Percentiles rank a stretch among this genome's conserved stretches.
phyloP scores from a whole-genome alignment of 1,139 yeast species.

The Saccharomycopsis hybrid region DNA sequence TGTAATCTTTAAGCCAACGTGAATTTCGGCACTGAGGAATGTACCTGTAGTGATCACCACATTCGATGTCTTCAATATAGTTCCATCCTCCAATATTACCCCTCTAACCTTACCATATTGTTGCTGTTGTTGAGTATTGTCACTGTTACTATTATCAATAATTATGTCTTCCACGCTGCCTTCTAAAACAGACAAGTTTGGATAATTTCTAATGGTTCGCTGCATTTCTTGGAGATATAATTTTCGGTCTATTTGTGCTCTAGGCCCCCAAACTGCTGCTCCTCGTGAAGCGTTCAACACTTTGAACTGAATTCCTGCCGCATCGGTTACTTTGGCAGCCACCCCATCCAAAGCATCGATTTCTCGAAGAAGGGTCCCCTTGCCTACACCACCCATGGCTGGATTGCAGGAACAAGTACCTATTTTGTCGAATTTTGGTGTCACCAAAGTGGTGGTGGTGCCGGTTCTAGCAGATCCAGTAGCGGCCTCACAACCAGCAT shows the following conservation, averaged over 20 bases:
- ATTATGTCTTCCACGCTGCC: slow-evolving; percentile 86
- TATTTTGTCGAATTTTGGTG: slow-evolving; percentile 67
- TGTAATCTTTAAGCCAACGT: slow-evolving; percentile 69
- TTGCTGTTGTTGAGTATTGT: slow-evolving; percentile 26
- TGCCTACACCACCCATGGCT: slow-evolving; percentile 97
- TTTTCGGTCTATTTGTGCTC: slow-evolving; percentile 90
- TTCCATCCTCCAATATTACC: slow-evolving; percentile 64
- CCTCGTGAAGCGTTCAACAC: slow-evolving; percentile 85
- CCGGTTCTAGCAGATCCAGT: slow-evolving; percentile 89
- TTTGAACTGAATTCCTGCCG: slow-evolving; percentile 90
- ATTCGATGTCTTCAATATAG: slow-evolving; percentile 48
- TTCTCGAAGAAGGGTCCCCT: slow-evolving; percentile 86
- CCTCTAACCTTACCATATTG: slow-evolving; percentile 50
- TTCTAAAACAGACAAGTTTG: slow-evolving; percentile 53
- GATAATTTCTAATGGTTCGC: slow-evolving; percentile 49
- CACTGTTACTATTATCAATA: slow-evolving; percentile 41
- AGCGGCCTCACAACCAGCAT: slow-evolving; percentile 98
- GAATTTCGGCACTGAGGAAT: slow-evolving; percentile 89
- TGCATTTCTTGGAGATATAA: slow-evolving; percentile 83
- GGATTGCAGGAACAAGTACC: slow-evolving; percentile 98
- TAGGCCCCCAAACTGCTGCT: slow-evolving; percentile 97
- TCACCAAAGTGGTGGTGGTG: slow-evolving; percentile 61
- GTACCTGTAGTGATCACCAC: slow-evolving; percentile 96
- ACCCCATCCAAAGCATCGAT: slow-evolving; percentile 97
- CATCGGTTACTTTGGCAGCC: slow-evolving; percentile 74